Conservation (phyloP, 164 flowering plant species). For the Dillenia turbinata region DNA sequence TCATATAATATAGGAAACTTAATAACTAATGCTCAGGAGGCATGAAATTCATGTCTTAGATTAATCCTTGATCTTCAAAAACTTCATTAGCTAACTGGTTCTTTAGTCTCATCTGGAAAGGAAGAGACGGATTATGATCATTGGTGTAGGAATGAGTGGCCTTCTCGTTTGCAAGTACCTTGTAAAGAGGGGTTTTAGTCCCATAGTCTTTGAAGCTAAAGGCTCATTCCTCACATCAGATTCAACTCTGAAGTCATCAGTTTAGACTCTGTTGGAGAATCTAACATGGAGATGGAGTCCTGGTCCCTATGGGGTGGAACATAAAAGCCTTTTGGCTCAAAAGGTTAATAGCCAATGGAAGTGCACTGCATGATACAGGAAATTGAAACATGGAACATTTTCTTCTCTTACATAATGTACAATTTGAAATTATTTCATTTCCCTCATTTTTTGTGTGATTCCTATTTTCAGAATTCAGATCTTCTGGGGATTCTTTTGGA, state of each 20-base stretch:
- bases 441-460: too few species aligned
- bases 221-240: conserved; percentile 24
- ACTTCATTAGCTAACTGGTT: too few species aligned
- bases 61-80: too few species aligned
- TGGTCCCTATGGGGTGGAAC: conserved; percentile 36
- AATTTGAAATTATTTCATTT: too few species aligned
- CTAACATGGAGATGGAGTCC: conserved; percentile 19
- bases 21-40: too few species aligned
- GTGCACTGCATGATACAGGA: conserved; percentile 12
- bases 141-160: conserved; percentile 41
- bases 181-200: conserved; percentile 20
- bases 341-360: conserved; percentile 26
- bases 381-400: background rate
- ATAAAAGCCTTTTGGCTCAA: conserved; percentile 25
- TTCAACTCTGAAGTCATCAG: conserved; percentile 32
- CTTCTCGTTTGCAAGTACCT: conserved; percentile 35
- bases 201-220: conserved; percentile 21
- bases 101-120: background rate
- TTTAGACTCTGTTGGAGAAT: conserved; percentile 21
- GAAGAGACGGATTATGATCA: conserved; percentile 9
- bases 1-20: too few species aligned
- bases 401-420: too few species aligned
- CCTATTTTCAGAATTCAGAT: too few species aligned
- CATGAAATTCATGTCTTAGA: too few species aligned
- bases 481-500: too few species aligned